A percentile compares a stretch with the other conserved stretches of the same genome.
Conservation (phyloP, 331 rosid species). For the Pyracantha coccinea region DNA sequence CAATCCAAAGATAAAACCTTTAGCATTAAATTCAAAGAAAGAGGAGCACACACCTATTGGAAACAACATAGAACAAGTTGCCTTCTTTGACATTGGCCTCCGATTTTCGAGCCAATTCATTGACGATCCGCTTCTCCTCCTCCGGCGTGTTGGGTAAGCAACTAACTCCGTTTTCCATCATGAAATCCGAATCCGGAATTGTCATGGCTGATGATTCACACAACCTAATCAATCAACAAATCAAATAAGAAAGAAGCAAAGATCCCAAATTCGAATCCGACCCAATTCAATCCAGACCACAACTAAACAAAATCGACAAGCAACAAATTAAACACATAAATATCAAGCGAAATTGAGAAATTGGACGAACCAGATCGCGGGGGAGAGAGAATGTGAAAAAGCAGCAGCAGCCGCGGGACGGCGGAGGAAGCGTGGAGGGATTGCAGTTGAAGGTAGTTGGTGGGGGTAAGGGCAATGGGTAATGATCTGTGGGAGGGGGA, state of each 20-base stretch:
- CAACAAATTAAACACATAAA: background rate
- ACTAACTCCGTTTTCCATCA: conserved; percentile 59
- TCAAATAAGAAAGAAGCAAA: background rate
- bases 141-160: conserved; percentile 67
- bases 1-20: background rate
- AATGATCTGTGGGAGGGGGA: background rate
- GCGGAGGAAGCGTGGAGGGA: background rate
- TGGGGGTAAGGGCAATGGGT: background rate
- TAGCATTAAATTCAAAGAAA: background rate
- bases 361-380: conserved; percentile 7
- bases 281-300: background rate
- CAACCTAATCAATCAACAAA: background rate
- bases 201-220: conserved; percentile 40
- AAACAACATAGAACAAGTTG: conserved; percentile 57
- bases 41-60: conserved; percentile 43
- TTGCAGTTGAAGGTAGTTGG: conserved; percentile 1
- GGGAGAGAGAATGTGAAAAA: background rate
- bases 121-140: conserved; percentile 72
- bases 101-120: conserved; percentile 50
- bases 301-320: background rate
- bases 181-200: conserved; percentile 59
- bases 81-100: conserved; percentile 86
- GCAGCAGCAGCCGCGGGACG: background rate
- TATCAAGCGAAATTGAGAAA: background rate
- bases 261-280: conserved; percentile 1